Percentiles rank a stretch among this genome's conserved stretches.
Evolutionary conservation across 164 flowering plant species (phyloP).

Genomic region (Nymphaea colorata): DNA sequence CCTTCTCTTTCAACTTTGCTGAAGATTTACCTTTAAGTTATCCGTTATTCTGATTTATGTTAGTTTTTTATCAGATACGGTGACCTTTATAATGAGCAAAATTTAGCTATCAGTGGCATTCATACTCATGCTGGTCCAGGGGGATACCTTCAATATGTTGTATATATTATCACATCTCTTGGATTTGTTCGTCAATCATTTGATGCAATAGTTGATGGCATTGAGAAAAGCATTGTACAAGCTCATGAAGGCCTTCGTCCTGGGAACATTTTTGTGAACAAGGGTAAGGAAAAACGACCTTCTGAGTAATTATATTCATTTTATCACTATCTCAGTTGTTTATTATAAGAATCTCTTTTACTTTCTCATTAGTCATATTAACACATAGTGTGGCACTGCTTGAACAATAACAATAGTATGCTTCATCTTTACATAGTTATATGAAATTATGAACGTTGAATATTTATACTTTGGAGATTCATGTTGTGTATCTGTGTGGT

Average conservation of each 20-base stretch:
- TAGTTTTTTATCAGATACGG: constrained; percentile 52
- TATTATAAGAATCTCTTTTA: too few relatives aligned
- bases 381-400: too few relatives aligned
- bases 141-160: constrained; percentile 92
- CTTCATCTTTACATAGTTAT: too few relatives aligned
- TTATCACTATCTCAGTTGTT: too few relatives aligned
- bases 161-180: constrained; percentile 85
- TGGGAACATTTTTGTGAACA: constrained; percentile 81
- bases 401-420: too few relatives aligned
- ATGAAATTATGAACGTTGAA: too few relatives aligned
- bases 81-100: constrained; percentile 64
- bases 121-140: constrained; percentile 99
- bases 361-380: too few relatives aligned
- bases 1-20: neutral
- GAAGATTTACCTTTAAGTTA: neutral
- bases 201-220: constrained; percentile 94
- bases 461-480: too few relatives aligned
- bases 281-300: constrained; percentile 34
- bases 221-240: constrained; percentile 75
- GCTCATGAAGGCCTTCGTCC: constrained; percentile 92
- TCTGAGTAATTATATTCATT: neutral
- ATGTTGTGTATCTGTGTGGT: too few relatives aligned
- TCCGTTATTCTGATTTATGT: too few relatives aligned
- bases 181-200: constrained; percentile 98
- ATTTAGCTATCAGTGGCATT: constrained; percentile 96